Percentiles rank a stretch among this genome's conserved stretches.
Evolutionary conservation across 2,329 filamentous ascomycete species (phyloP).

Genomic region (Knufia petricola): DNA sequence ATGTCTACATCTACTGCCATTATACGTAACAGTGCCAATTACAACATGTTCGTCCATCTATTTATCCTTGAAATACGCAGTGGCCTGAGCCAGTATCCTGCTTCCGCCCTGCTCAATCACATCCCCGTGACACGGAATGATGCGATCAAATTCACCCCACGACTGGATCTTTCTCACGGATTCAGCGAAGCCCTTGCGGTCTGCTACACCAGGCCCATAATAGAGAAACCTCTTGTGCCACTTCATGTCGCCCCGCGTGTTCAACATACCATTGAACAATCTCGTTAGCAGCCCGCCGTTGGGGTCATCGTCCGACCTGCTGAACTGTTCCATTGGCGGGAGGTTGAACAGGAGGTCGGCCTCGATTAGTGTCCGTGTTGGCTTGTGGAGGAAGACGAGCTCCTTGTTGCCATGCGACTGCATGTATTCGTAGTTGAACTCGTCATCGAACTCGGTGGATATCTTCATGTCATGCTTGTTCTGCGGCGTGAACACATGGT

Average conservation of each 20-base stretch:
- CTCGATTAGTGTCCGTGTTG: conserved; percentile 68
- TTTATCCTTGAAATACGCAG: conserved; percentile 66
- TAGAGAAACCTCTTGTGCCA: conserved; percentile 75
- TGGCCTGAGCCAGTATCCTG: conserved; percentile 64
- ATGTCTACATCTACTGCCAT: too few species aligned
- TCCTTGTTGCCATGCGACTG: conserved; percentile 74
- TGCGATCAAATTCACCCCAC: conserved; percentile 70
- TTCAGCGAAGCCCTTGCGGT: conserved; percentile 60
- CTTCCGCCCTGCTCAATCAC: conserved; percentile 68
- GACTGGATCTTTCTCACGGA: conserved; percentile 58
- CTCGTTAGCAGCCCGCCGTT: conserved; percentile 50
- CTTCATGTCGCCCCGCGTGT: conserved; percentile 52
- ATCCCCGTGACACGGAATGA: conserved; percentile 92
- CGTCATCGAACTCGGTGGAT: conserved; percentile 67
- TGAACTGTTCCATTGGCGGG: conserved; percentile 78
- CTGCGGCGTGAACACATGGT: conserved; percentile 53
- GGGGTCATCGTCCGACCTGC: conserved; percentile 40
- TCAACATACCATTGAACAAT: conserved; percentile 45
- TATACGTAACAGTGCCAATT: neutral
- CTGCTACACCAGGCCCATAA: conserved; percentile 55
- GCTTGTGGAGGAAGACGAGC: conserved; percentile 76
- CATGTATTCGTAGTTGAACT: conserved; percentile 82
- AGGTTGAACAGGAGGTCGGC: conserved; percentile 90
- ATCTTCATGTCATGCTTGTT: conserved; percentile 47
- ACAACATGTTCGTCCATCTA: neutral